Base-by-base conservation (phyloP, 805 yeast species). In the Saccharomycopsis malanga region DNA sequence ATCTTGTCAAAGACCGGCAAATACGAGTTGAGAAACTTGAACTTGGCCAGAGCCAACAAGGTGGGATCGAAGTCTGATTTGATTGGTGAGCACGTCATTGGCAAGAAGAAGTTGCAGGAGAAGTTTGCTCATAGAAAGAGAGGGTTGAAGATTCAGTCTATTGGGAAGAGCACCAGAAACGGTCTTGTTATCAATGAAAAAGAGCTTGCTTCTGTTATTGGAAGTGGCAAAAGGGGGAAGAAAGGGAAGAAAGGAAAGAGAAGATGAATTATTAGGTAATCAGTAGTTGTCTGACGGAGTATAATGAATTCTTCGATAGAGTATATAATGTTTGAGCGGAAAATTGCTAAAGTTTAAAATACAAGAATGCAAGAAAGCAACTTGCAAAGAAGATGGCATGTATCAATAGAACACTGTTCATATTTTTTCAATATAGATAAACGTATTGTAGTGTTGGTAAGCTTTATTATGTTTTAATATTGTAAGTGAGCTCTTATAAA, bases 121-220 rank as follows among this genome's bases (percentile, higher is more conserved):
- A 62, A 70, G 43, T 58, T 42, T 17, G 66, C 68, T 23, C 58
- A 63, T 44, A 73, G 96, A 60, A 83, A 85, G 55, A 74, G 86
- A 52, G 98, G 97, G 3, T 71, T 91, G 54, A 77, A 81, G 62
- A 81, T 91, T 51, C 71, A 81, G 54, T 72, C 80, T 27, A 77
- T 88, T 30, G 97, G 97, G 17, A 76, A 70, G 60, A 74, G 79
- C 24, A 87, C 96, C 0, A 69, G 83, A 53, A 82, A 86, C 55
- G 97, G 97, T 2, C 67, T 89, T 53, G 72, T 80, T 15, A 74
- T 88, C 20, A 76, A 87, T 12, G 76, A 77, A 53, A 65, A 63
- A 15, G 96, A 87, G 42, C 79, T 87, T 42, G 82, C 73, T 22
- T 70, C 66, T 40, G 62, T 74, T 35, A 66, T 65, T 35, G 63